Evolutionary conservation across 1,284 basidiomycete species (phyloP).

Genomic region (Leccinum proliferum): DNA sequence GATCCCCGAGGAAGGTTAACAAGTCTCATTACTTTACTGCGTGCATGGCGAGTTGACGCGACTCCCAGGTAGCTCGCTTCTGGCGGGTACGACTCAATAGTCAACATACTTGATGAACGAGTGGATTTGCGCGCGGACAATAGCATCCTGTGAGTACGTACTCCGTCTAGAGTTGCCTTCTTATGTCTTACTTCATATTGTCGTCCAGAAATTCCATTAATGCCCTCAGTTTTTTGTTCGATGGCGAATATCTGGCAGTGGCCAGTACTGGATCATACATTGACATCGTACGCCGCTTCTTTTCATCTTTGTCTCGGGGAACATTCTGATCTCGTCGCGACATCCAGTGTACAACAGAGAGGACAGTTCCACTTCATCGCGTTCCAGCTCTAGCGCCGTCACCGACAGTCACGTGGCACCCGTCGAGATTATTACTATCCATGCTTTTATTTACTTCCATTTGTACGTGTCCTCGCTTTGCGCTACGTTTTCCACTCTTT

Average conservation of each 20-base stretch:
- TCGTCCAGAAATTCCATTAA: slow-evolving; percentile 57
- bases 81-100: slow-evolving; percentile 73
- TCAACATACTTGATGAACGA: slow-evolving; percentile 77
- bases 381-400: slow-evolving; percentile 60
- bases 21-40: background rate
- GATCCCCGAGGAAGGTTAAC: slow-evolving; percentile 66
- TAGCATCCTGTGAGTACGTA: slow-evolving; percentile 72
- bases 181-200: slow-evolving; percentile 1
- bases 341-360: slow-evolving; percentile 67
- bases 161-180: background rate
- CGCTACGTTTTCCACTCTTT: too few species aligned
- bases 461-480: too few species aligned
- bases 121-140: slow-evolving; percentile 71
- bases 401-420: slow-evolving; percentile 73
- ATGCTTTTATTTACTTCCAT: too few species aligned
- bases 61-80: slow-evolving; percentile 63
- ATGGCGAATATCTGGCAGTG: slow-evolving; percentile 75
- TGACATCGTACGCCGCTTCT: slow-evolving; percentile 52
- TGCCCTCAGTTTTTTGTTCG: slow-evolving; percentile 73
- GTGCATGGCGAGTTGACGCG: background rate
- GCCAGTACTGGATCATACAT: slow-evolving; percentile 67
- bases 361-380: slow-evolving; percentile 61
- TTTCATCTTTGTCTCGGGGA: background rate
- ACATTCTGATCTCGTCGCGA: background rate
- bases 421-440: slow-evolving; percentile 43